Evolutionary conservation across 352 stramenopile species (phyloP), one percentile per base, ranked within the genome.

Genomic region (Globisporangium abappressorium): DNA sequence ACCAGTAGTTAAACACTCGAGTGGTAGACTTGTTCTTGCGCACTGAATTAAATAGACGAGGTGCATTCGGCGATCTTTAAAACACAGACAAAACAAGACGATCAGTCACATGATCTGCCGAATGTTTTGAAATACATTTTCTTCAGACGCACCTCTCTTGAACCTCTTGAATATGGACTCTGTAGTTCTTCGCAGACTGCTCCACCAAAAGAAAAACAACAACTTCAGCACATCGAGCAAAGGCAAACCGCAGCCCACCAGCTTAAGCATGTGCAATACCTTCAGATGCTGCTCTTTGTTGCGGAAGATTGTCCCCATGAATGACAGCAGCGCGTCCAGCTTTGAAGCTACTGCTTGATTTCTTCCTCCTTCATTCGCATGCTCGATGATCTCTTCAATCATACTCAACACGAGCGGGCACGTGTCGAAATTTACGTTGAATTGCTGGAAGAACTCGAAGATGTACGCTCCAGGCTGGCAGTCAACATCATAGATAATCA

Each of bases 1-100:
- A 99, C 97, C 98, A 99, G 77, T 99, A 99, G 70, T 97, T 97
- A 59, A 99, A 92, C 20, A 97, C 96, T 46, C 94, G 77, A 8
- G 81, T 89, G 26, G 74, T 87, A 2, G 66, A 57, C n/a, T 90
- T 86, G 61, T 78, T 83, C 57, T 79, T 86, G 43, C 82, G 74
- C 46, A 68, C 66, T 34, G 70, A 66, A 54, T 87, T 87, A 55
- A 92, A 91, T 2, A 80, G 58, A 5, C 80, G 78, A 36, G 76
- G 75, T 30, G 70, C 24, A 63, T 84, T 86, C 34, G 72, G 64
- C 41, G 69, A 36, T 54, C 82, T 34, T 26, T 18, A n/a, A 53
- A 22, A 74, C 24, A 58, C 46, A 47, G 26, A 69, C 36, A 43
- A 41, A 43, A 70, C 43, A 79, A 28, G 0, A 80, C 63, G n/a